phyloP scores from a whole-genome alignment of 2,329 filamentous ascomycete species.

The Epichloe gansuensis region DNA sequence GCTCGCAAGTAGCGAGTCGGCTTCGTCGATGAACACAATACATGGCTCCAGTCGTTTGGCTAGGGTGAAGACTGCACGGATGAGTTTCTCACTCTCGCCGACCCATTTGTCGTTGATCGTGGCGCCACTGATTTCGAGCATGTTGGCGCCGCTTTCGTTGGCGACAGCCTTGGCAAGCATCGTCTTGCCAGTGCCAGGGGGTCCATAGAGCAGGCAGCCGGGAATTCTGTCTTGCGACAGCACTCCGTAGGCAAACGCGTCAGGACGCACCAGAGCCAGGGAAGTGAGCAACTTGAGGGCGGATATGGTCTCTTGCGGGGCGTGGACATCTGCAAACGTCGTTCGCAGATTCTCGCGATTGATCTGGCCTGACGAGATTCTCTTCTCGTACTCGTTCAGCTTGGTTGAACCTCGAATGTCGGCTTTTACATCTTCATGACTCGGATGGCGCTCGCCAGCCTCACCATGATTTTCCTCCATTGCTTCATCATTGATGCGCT shows the following conservation, averaged over 20 bases:
- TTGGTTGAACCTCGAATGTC: constrained; percentile 21
- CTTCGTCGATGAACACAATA: constrained; percentile 94
- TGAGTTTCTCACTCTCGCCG: constrained; percentile 91
- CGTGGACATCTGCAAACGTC: constrained; percentile 80
- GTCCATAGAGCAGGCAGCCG: constrained; percentile 76
- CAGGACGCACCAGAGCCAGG: constrained; percentile 72
- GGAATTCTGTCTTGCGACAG: constrained; percentile 83
- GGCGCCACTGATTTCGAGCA: constrained; percentile 80
- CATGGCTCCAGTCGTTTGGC: constrained; percentile 86
- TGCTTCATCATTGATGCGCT: constrained; percentile 18
- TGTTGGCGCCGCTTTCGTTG: constrained; percentile 54
- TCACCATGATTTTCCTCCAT: constrained; percentile 13
- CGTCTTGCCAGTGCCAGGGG: constrained; percentile 68
- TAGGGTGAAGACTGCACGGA: constrained; percentile 79
- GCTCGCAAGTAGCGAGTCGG: constrained; percentile 79
- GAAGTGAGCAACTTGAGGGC: constrained; percentile 82
- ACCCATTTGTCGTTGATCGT: constrained; percentile 95
- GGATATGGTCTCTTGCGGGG: constrained; percentile 68
- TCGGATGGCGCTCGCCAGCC: constrained; percentile 13
- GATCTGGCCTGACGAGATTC: constrained; percentile 68
- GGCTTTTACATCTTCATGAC: constrained; percentile 17
- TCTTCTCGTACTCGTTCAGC: constrained; percentile 68
- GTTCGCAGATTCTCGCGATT: constrained; percentile 71
- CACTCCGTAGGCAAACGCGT: constrained; percentile 94
- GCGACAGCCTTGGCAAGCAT: constrained; percentile 56